phyloP scores from a whole-genome alignment of 176 grass and related monocot genomes.

The Bonia amplexicaulis region DNA sequence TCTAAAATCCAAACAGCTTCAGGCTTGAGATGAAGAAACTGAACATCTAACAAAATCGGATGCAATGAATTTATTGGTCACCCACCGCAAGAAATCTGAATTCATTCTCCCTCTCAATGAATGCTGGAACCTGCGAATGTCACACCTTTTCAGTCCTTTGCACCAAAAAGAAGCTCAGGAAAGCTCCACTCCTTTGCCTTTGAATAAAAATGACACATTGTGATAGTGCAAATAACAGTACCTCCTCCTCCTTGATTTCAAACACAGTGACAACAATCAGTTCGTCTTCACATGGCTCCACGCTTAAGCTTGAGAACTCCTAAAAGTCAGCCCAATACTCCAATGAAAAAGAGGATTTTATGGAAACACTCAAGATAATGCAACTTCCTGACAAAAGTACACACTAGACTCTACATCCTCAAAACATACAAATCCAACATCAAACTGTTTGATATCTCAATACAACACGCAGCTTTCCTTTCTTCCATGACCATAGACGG shows the following conservation, averaged over 20 bases:
- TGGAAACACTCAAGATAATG: not conserved
- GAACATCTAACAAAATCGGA: not conserved
- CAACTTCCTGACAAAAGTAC: not conserved
- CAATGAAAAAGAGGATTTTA: constrained; percentile 12
- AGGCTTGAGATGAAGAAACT: not conserved
- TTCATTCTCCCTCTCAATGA: constrained; percentile 87
- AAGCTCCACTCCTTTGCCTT: not conserved
- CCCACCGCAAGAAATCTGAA: constrained; percentile 89
- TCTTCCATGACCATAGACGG: not conserved
- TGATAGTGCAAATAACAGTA: constrained; percentile 8
- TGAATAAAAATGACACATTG: not conserved
- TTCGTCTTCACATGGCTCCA: constrained; percentile 61
- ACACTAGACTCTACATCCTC: not conserved
- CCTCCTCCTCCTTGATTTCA: constrained; percentile 79
- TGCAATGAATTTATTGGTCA: not conserved
- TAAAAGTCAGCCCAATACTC: constrained; percentile 31
- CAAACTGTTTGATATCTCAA: constrained; percentile 10
- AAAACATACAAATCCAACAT: constrained; percentile 4
- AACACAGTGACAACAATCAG: constrained; percentile 78
- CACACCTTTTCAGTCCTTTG: not conserved
- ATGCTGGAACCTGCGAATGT: constrained; percentile 64
- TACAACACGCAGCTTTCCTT: not conserved
- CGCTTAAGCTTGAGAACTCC: constrained; percentile 88
- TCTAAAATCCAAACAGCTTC: not conserved
- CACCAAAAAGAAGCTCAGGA: not conserved